These are phyloP conservation scores for Brassica nigra DNA, from an alignment of 345 rosid species.

Conservation along the genomic window DNA sequence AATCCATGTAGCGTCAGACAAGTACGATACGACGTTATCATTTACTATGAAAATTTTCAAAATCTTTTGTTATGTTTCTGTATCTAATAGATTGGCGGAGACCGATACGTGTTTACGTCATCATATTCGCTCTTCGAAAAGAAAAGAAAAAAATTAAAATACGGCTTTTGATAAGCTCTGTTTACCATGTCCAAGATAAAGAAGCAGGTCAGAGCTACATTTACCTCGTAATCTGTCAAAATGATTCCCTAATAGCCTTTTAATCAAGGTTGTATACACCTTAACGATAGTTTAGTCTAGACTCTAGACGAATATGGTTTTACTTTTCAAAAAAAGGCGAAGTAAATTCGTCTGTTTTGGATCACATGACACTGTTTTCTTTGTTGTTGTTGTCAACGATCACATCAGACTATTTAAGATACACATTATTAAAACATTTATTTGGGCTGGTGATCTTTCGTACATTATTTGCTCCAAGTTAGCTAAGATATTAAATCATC, in stretches of 20 bases:
- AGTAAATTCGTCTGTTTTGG: background rate
- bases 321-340: background rate
- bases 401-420: conserved; percentile 5
- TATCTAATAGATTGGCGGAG: conserved; percentile 36
- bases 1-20: conserved; percentile 39
- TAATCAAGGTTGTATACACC: conserved; percentile 6
- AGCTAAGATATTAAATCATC: background rate
- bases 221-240: conserved; percentile 33
- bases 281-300: conserved; percentile 9
- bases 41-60: conserved; percentile 20
- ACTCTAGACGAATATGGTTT: conserved; percentile 5
- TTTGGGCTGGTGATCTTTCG: background rate
- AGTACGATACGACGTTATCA: conserved; percentile 38
- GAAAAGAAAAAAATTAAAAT: background rate
- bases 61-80: conserved; percentile 32
- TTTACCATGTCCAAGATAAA: conserved; percentile 11
- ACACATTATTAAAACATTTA: background rate
- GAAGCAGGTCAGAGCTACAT: background rate
- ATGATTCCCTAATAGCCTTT: conserved; percentile 32
- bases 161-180: conserved; percentile 31
- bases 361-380: background rate
- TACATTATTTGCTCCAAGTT: background rate
- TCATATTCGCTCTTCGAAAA: conserved; percentile 40
- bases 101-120: conserved; percentile 41
- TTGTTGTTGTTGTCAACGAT: background rate